Evolutionary conservation across 148 eudicot genomes (phyloP), one percentile per base, ranked within the genome.

Genomic region (Chenopodium berlandieri): DNA sequence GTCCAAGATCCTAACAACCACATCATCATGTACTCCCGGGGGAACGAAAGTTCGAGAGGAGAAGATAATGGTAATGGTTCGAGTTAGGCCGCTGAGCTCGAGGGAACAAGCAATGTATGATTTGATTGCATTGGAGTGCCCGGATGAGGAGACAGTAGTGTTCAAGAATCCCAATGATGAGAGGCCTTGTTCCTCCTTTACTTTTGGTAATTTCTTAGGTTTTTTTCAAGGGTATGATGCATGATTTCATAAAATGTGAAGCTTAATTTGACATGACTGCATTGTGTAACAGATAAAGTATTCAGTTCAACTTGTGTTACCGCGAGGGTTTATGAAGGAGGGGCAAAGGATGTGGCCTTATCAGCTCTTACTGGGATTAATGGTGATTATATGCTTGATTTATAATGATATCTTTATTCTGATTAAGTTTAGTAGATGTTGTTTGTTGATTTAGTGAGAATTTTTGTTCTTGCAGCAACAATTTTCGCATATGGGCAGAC

Each of bases 401-500:
- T 16, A 46, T 10, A 12, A 34, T 34, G 74, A 75, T 54, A 19
- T 68, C 58, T 62, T 83, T 62, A 25, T 7, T 27, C 30, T 58
- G 56, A 19, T 23, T 30, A 40, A 75, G 7, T 74, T 30, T 19
- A 73, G 71, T 44, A 8, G 54, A 25, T 14, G 8, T 7, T 72
- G 20, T 52, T 52, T 23, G 54, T 77, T 50, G 67, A 80, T 73
- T 74, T 85, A 9, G 63, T 34, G 23, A 25, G 25, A 14, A 7
- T 60, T 82, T 72, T 58, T 23, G 46, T 32, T 88, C 70, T 82
- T 85, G 84, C 89, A 97, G 99, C 98, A 27, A 97, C 99, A 30
- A 92, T 97, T 46, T 97, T 97, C 81, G 99, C 98, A 31, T 97
- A 97, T 83, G 99, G 99, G 48, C 99, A 97, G 87, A 97, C 99